phyloP scores from a whole-genome alignment of 129 eudicot genomes.

The carrot (Daucus carota) region DNA sequence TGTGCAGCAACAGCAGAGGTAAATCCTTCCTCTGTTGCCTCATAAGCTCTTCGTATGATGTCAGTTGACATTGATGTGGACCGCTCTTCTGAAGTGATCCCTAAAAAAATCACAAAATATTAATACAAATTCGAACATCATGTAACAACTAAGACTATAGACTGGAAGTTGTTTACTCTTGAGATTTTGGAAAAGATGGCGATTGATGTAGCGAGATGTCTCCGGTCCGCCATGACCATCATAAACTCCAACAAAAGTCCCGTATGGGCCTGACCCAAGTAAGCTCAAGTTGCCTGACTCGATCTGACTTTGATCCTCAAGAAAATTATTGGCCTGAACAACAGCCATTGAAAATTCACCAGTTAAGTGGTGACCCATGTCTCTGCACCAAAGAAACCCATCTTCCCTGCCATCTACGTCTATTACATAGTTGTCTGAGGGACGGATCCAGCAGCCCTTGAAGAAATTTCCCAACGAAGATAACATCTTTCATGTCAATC shows the following conservation, averaged over 20 bases:
- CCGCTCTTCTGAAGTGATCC: constrained; percentile 53
- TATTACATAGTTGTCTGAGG: constrained; percentile 39
- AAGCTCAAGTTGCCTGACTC: constrained; percentile 77
- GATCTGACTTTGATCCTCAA: constrained; percentile 80
- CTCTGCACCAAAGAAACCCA: constrained; percentile 68
- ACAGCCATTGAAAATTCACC: constrained; percentile 85
- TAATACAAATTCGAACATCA: background rate
- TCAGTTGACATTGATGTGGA: constrained; percentile 55
- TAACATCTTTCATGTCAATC: constrained; percentile 87
- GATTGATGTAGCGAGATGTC: constrained; percentile 65
- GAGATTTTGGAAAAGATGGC: constrained; percentile 61
- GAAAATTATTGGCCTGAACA: constrained; percentile 73
- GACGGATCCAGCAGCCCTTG: constrained; percentile 62
- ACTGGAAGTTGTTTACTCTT: constrained; percentile 37
- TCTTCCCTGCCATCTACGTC: constrained; percentile 57
- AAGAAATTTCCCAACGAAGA: constrained; percentile 46
- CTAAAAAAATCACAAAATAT: constrained; percentile 17
- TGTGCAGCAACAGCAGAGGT: constrained; percentile 55
- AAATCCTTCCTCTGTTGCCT: constrained; percentile 73
- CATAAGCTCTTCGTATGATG: constrained; percentile 56
- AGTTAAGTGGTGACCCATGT: constrained; percentile 47
- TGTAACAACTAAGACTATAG: background rate
- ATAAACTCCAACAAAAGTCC: constrained; percentile 75
- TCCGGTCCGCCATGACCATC: constrained; percentile 94
- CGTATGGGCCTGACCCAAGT: constrained; percentile 63